Evolutionary conservation across 352 stramenopile species (phyloP).

Genomic region (Globisporangium sylvaticum): DNA sequence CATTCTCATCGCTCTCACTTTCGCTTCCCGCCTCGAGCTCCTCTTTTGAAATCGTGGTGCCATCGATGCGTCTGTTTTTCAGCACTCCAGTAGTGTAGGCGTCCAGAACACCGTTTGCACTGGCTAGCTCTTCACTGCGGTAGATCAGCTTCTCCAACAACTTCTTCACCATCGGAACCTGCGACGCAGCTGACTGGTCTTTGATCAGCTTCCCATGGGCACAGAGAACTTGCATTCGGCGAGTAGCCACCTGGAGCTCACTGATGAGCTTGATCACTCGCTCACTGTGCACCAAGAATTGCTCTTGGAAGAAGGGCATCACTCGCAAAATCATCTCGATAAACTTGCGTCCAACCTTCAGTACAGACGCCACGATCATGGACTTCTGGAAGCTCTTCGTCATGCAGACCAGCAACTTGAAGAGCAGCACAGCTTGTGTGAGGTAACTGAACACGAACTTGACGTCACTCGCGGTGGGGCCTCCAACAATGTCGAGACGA

Average conservation of each 20-base stretch:
- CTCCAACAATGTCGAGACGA: conserved; percentile 31
- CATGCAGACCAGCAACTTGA: conserved; percentile 57
- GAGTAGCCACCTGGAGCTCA: conserved; percentile 54
- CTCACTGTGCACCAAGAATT: conserved; percentile 47
- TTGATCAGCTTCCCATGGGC: conserved; percentile 60
- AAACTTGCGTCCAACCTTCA: conserved; percentile 50
- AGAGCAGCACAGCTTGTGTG: conserved; percentile 45
- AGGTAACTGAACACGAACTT: conserved; percentile 48
- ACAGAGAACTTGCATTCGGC: conserved; percentile 59
- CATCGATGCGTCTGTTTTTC: conserved; percentile 67
- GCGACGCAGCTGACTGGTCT: conserved; percentile 39
- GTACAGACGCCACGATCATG: conserved; percentile 41
- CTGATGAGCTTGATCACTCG: conserved; percentile 46
- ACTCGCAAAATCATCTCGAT: conserved; percentile 42
- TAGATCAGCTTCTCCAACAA: conserved; percentile 62
- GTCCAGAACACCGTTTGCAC: conserved; percentile 48
- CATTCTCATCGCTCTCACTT: conserved; percentile 14
- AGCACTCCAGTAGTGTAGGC: conserved; percentile 59
- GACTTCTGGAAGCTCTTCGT: conserved; percentile 58
- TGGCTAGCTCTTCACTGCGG: conserved; percentile 45
- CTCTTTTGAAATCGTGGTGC: conserved; percentile 48
- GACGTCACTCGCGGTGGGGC: conserved; percentile 16
- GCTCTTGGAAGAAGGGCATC: conserved; percentile 53
- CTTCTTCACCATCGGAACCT: conserved; percentile 66
- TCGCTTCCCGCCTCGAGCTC: conserved; percentile 27